Evolutionary conservation across 176 grass and related monocot genomes (phyloP).

Genomic region (Aegilops tauschii): DNA sequence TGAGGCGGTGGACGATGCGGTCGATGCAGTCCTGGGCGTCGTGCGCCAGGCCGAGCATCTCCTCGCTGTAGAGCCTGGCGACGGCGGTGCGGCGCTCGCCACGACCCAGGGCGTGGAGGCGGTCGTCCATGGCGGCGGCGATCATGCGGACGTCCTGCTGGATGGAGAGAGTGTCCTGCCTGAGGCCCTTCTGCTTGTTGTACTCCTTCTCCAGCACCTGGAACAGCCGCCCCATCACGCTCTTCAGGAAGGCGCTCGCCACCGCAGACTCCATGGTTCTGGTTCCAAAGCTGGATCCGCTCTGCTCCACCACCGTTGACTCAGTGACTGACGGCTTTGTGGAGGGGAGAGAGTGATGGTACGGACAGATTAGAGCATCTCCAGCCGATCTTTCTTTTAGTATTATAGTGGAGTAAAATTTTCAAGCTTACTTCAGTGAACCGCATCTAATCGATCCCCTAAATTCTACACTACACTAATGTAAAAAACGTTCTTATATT

Average conservation of each 20-base stretch:
- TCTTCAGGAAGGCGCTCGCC: constrained; percentile 19
- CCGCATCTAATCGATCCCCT: too few species aligned
- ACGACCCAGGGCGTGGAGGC: background rate
- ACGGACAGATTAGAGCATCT: too few species aligned
- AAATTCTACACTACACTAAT: too few species aligned
- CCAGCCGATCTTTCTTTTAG: too few species aligned
- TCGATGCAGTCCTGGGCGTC: constrained; percentile 42
- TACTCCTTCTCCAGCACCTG: constrained; percentile 34
- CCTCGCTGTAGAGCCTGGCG: background rate
- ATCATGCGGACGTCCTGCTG: constrained; percentile 38
- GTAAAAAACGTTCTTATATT: too few species aligned
- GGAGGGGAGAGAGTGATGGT: too few species aligned
- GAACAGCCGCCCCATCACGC: constrained; percentile 33
- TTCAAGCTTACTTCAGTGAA: too few species aligned
- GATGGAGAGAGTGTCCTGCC: constrained; percentile 3
- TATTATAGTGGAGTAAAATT: too few species aligned
- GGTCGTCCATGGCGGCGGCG: constrained; percentile 36
- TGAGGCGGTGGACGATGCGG: constrained; percentile 25
- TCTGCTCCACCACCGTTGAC: background rate
- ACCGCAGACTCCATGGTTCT: constrained; percentile 14
- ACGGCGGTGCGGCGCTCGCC: background rate
- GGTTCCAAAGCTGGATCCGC: background rate
- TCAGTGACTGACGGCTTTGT: too few species aligned
- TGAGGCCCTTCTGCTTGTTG: constrained; percentile 23
- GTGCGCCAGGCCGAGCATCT: constrained; percentile 31